phyloP scores from a whole-genome alignment of 768 basidiomycete species.

The Chalciporus sphaerocephalus region DNA sequence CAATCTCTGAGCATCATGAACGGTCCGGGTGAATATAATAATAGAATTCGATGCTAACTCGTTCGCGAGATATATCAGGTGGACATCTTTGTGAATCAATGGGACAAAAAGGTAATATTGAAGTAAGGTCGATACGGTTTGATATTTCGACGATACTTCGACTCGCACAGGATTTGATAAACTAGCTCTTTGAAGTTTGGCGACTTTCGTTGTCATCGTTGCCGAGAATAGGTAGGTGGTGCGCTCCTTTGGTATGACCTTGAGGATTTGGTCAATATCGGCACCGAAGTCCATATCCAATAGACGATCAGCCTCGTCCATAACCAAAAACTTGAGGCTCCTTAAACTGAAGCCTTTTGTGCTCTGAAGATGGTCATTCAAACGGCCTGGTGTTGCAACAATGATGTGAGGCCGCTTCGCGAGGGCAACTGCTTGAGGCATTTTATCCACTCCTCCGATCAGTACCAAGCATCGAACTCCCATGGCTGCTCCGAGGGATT shows the following conservation, averaged over 20 bases:
- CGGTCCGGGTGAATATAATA: slow-evolving; percentile 95
- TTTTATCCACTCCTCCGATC: slow-evolving; percentile 93
- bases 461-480: slow-evolving; percentile 88
- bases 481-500: slow-evolving; percentile 85
- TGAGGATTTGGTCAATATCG: slow-evolving; percentile 93
- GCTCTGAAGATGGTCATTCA: slow-evolving; percentile 92
- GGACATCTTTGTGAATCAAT: slow-evolving; percentile 84
- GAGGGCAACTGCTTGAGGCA: slow-evolving; percentile 85
- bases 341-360: slow-evolving; percentile 95
- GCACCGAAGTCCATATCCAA: slow-evolving; percentile 96
- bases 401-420: slow-evolving; percentile 93
- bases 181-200: slow-evolving; percentile 92
- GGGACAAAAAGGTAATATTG: slow-evolving; percentile 97
- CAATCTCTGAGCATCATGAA: slow-evolving; percentile 89
- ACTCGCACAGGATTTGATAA: slow-evolving; percentile 89
- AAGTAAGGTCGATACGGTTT: slow-evolving; percentile 90
- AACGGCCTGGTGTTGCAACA: slow-evolving; percentile 90
- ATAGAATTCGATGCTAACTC: slow-evolving; percentile 87
- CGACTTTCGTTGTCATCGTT: slow-evolving; percentile 98
- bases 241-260: slow-evolving; percentile 89
- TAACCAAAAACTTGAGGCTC: slow-evolving; percentile 84
- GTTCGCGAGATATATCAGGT: slow-evolving; percentile 85
- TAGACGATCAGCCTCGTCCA: slow-evolving; percentile 95
- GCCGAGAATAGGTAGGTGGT: slow-evolving; percentile 97
- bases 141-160: slow-evolving; percentile 95